Evolutionary conservation across 2,329 filamentous ascomycete genomes (phyloP).

Genomic region (Fusarium floridanum): DNA sequence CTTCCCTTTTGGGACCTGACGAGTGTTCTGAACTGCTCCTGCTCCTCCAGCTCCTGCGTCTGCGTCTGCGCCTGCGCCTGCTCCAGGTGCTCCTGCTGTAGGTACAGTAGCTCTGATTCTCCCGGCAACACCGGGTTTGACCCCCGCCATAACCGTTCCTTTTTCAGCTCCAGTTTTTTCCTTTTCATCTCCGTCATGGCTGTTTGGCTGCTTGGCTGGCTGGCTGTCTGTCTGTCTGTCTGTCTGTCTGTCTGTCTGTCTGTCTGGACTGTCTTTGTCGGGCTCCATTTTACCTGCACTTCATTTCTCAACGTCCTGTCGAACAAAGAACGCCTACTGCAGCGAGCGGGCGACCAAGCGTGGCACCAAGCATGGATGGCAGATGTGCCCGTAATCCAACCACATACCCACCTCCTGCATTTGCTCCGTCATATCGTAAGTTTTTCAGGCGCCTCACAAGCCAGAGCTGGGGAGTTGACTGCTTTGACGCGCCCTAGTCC

Average conservation of each 20-base stretch:
- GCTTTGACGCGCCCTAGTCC: constrained; percentile 8
- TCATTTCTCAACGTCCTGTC: constrained; percentile 23
- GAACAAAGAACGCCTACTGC: constrained; percentile 9
- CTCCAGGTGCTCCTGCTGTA: background rate
- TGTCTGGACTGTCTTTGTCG: background rate
- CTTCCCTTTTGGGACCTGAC: background rate
- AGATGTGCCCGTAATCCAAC: constrained; percentile 13
- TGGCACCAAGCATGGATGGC: background rate
- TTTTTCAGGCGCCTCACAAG: constrained; percentile 10
- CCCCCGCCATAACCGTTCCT: background rate
- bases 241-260: background rate
- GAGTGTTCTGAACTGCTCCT: background rate
- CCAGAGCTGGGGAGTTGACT: constrained; percentile 4
- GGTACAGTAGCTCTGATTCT: background rate
- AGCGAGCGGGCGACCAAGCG: background rate
- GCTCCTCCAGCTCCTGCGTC: background rate
- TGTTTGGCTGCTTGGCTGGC: background rate
- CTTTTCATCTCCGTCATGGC: background rate
- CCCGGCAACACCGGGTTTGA: background rate
- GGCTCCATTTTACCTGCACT: constrained; percentile 13
- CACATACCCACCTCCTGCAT: constrained; percentile 26
- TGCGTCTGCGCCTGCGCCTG: too few species aligned
- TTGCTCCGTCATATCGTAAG: constrained; percentile 22
- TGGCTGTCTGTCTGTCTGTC: background rate
- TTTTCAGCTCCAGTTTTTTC: background rate